phyloP scores from a whole-genome alignment of 768 basidiomycete genomes.

The Pilatotrama ljubarskyi region DNA sequence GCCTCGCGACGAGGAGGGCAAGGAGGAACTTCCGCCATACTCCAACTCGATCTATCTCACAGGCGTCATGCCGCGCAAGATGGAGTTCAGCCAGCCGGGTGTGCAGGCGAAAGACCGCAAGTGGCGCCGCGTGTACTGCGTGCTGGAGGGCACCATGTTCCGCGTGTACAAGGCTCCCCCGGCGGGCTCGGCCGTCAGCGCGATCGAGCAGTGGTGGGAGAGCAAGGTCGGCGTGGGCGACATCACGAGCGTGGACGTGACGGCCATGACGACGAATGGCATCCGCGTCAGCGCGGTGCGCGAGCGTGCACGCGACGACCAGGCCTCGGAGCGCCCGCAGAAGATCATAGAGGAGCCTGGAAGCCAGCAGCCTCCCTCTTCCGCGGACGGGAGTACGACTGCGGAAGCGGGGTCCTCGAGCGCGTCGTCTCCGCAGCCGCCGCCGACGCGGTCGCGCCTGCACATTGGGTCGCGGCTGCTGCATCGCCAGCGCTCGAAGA shows the following conservation, averaged over 20 bases:
- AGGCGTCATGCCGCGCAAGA: slow-evolving; percentile 83
- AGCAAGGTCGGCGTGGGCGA: slow-evolving; percentile 73
- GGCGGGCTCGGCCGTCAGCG: slow-evolving; percentile 45
- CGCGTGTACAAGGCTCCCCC: slow-evolving; percentile 64
- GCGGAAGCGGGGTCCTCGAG: slow-evolving; percentile 1
- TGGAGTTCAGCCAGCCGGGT: slow-evolving; percentile 88
- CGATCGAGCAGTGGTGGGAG: slow-evolving; percentile 78
- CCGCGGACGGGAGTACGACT: background rate
- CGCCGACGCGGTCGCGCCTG: slow-evolving; percentile 41
- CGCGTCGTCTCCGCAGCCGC: slow-evolving; percentile 11
- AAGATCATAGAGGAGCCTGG: slow-evolving; percentile 25
- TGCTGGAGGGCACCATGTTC: slow-evolving; percentile 91
- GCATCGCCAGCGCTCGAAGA: slow-evolving; percentile 38
- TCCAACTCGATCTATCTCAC: slow-evolving; percentile 79
- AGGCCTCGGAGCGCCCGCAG: slow-evolving; percentile 17
- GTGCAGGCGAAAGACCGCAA: slow-evolving; percentile 87
- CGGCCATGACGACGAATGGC: slow-evolving; percentile 26
- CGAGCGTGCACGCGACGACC: slow-evolving; percentile 26
- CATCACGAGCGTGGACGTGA: slow-evolving; percentile 31
- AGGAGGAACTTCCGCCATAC: slow-evolving; percentile 78
- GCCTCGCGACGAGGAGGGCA: slow-evolving; percentile 80
- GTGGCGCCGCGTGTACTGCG: slow-evolving; percentile 87
- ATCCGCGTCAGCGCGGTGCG: slow-evolving; percentile 32
- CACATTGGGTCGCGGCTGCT: slow-evolving; percentile 45
- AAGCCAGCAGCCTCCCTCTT: background rate